Conservation (phyloP, 306 rosid species). For the Gynostemma pentaphyllum region DNA sequence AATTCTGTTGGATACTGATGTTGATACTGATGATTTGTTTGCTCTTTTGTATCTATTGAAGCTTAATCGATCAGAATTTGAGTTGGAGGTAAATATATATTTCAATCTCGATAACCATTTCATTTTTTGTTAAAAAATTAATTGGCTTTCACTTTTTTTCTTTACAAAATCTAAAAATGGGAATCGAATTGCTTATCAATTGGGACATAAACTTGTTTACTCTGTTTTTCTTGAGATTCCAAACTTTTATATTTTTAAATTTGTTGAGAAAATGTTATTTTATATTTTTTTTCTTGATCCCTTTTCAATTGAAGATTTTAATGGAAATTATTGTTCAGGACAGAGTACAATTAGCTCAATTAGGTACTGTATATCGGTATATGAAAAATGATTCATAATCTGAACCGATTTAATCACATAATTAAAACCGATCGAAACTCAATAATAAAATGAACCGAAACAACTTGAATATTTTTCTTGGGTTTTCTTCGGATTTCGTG, state of each 20-base stretch:
- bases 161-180: no score
- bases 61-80: conserved; percentile 75
- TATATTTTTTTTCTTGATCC: neutral
- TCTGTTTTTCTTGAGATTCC: neutral
- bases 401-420: no score
- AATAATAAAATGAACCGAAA: no score
- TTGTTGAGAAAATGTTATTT: neutral
- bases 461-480: no score
- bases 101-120: no score
- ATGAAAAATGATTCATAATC: no score
- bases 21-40: conserved; percentile 79
- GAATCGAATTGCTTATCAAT: no score
- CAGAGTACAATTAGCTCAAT: neutral
- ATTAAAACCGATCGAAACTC: no score
- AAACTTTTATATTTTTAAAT: neutral
- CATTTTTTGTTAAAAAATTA: no score
- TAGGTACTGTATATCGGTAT: no score
- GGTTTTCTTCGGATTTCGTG: no score
- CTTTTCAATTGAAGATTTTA: neutral
- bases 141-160: no score
- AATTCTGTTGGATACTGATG: conserved; percentile 80
- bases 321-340: neutral
- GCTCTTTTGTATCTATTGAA: conserved; percentile 76
- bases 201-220: neutral
- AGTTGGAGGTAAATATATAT: conserved; percentile 49